These are phyloP conservation scores for Sphaerobolus stellatus DNA, from an alignment of 1,284 basidiomycete species.

Conservation along the genomic window DNA sequence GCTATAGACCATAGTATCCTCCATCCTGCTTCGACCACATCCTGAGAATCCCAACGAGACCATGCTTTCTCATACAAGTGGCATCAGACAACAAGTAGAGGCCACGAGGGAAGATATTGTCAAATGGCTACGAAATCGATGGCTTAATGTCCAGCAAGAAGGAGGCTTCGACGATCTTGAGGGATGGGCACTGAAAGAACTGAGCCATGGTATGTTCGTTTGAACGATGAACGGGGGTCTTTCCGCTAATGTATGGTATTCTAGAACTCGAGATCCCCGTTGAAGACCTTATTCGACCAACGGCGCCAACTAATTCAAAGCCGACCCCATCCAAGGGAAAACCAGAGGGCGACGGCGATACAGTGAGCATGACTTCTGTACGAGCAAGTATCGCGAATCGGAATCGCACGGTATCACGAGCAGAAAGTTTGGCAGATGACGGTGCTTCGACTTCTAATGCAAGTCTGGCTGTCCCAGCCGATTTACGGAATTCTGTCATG, in stretches of 20 bases:
- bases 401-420: too few relatives aligned
- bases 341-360: conserved; percentile 43
- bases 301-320: conserved; percentile 23
- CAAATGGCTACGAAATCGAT: conserved; percentile 63
- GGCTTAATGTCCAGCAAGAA: conserved; percentile 74
- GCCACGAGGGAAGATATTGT: conserved; percentile 68
- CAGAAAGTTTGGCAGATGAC: conserved; percentile 18
- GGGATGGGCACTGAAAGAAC: conserved; percentile 85
- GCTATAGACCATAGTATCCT: conserved; percentile 67
- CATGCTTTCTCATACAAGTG: conserved; percentile 63
- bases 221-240: conserved; percentile 8
- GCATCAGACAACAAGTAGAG: conserved; percentile 68
- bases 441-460: conserved; percentile 13
- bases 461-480: conserved; percentile 17
- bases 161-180: conserved; percentile 83
- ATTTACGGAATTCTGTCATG: conserved; percentile 19
- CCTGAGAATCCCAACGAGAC: conserved; percentile 56
- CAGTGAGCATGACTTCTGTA: conserved; percentile 44
- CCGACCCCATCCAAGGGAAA: conserved; percentile 24
- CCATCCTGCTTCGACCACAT: conserved; percentile 69
- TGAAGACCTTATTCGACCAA: conserved; percentile 63
- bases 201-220: conserved; percentile 66
- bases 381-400: conserved; percentile 59
- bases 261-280: conserved; percentile 77
- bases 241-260: conserved; percentile 4